Evolutionary conservation across 2,329 filamentous ascomycete species (phyloP).

Genomic region (Chrysoporthe puriensis): DNA sequence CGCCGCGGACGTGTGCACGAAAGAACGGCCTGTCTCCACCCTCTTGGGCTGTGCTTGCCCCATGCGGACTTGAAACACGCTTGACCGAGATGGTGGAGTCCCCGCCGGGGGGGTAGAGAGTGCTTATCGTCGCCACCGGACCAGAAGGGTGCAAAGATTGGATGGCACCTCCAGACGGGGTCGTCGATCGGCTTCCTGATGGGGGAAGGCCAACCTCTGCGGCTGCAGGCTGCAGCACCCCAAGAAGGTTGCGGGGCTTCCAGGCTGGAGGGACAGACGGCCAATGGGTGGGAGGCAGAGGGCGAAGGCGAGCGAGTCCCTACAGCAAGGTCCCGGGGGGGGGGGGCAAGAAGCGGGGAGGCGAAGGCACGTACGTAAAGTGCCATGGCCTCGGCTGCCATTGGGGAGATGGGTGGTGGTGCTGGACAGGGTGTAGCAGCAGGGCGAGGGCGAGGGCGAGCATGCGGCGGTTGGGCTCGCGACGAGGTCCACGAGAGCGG

Average conservation of each 20-base stretch:
- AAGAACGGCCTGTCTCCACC: slow-evolving; percentile 16
- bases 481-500: not conserved
- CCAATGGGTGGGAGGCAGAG: not conserved
- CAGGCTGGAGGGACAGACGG: not conserved
- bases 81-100: slow-evolving; percentile 24
- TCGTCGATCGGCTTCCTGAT: slow-evolving; percentile 22
- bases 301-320: not conserved
- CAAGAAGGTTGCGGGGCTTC: slow-evolving; percentile 5
- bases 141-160: slow-evolving; percentile 6
- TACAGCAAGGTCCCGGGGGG: not conserved
- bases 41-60: slow-evolving; percentile 15
- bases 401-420: not conserved
- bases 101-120: not conserved
- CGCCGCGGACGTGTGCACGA: not conserved
- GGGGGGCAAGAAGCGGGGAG: not conserved
- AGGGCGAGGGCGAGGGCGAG: not conserved
- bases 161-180: slow-evolving; percentile 12
- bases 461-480: not conserved
- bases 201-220: slow-evolving; percentile 10
- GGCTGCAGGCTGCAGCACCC: slow-evolving; percentile 16
- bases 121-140: slow-evolving; percentile 21
- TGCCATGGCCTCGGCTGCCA: not conserved
- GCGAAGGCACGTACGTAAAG: not conserved
- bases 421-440: not conserved
- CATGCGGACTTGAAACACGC: slow-evolving; percentile 27